Base-by-base conservation (phyloP, 176 grass and related monocot genomes). In the Bromus sterilis region DNA sequence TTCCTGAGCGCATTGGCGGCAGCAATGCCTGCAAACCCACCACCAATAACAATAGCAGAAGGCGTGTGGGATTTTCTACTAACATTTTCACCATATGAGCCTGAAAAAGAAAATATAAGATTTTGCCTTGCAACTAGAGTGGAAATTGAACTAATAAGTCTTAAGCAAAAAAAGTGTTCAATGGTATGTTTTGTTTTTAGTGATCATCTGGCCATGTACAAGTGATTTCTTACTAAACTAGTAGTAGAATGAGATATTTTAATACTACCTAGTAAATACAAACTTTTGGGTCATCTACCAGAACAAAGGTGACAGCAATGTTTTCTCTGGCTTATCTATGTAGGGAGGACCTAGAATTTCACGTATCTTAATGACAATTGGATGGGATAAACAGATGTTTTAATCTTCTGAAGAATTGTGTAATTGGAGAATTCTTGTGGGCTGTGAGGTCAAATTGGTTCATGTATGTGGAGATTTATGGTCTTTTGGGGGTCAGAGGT, bases 11-110 rank as follows among this genome's bases (percentile, higher is more conserved):
- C 93, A 88, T 99, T 78, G 20, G 96, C 96, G 65, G 96, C 93
- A 84, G 93, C 93, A 80, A 99, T 85, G 59, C 96, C 96, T 80
- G 96, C 93, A 91, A 99, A 99, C 58, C 96, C 96, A 93, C 84
- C 77, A 71, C 96, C 96, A 13, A 99, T 99, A 82, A 99, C 93
- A 85, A 99, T 99, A 63, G 84, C 96, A 5, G 96, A 91, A 49
- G 93, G 93, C 56, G 82, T 91, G 63, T 79, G 76, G 6, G 91
- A 78, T 34, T 88, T 91, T 78, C 82, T 91, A 53, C 76, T 87
- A 69, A 82, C 75, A 87, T 91, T 93, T 56, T 79, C 68, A 83
- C 56, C 76, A 44, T 64, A 88, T 84, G 93, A 91, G 0, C 72
- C 91, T 93, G 78, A 73, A 81, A 93, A 73, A 69, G 44, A 77